These are phyloP conservation scores for Sergeia podlipaevii DNA, from an alignment of 208 protist genomes.

Conservation along the genomic window DNA sequence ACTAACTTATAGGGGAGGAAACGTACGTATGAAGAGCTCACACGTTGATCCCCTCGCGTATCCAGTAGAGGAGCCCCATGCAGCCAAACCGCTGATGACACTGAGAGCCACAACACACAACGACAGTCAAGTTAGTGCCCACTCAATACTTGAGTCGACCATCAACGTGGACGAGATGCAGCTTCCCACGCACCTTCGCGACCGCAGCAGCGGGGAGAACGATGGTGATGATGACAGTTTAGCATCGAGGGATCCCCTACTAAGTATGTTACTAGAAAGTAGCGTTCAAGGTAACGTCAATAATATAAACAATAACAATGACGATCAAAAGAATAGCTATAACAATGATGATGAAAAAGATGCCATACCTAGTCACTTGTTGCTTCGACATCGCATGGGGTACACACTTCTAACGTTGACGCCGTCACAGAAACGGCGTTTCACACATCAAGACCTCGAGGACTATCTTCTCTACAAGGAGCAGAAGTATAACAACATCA, in stretches of 20 bases:
- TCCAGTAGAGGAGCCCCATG: too few species aligned
- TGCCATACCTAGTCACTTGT: constrained; percentile 7
- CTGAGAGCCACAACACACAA: background rate
- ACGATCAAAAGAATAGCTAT: too few species aligned
- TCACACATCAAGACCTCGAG: constrained; percentile 30
- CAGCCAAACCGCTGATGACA: too few species aligned
- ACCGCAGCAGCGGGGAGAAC: background rate
- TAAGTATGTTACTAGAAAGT: too few species aligned
- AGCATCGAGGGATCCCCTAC: too few species aligned
- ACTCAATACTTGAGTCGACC: too few species aligned
- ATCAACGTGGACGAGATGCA: too few species aligned
- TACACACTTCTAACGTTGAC: constrained; percentile 35
- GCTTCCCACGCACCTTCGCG: constrained; percentile 2
- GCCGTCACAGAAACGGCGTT: constrained; percentile 19
- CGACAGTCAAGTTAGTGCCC: background rate
- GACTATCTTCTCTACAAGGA: constrained; percentile 73
- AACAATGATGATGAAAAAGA: background rate
- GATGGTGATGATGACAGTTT: constrained; percentile 1
- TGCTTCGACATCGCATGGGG: constrained; percentile 53
- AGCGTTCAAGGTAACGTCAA: too few species aligned
- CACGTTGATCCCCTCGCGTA: too few species aligned
- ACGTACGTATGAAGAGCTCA: too few species aligned
- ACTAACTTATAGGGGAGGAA: too few species aligned
- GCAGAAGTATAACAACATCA: constrained; percentile 73
- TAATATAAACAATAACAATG: too few species aligned